Evolutionary conservation across 257 asterid species (phyloP).

Genomic region (Fraxinus americana): DNA sequence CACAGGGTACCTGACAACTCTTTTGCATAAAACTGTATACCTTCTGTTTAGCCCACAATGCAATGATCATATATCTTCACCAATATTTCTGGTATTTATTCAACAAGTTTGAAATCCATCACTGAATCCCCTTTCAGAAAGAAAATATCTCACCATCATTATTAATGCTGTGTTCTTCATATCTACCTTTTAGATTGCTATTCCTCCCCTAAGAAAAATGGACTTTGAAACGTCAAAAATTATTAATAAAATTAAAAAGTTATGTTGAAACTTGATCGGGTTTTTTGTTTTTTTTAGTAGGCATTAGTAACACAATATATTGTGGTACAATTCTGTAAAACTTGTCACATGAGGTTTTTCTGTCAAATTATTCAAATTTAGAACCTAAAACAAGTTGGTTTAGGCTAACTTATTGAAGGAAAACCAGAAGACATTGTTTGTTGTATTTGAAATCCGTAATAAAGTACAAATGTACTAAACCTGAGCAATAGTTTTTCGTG

Average conservation of each 20-base stretch:
- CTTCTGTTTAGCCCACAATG: neutral
- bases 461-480: neutral
- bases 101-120: neutral
- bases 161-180: neutral
- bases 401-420: neutral
- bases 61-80: neutral
- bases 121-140: neutral
- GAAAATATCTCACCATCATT: neutral
- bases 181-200: neutral
- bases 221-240: too few relatives aligned
- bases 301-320: too few relatives aligned
- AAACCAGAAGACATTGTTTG: neutral
- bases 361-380: neutral
- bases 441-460: neutral
- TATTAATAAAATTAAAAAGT: too few relatives aligned
- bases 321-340: too few relatives aligned
- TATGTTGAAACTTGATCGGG: too few relatives aligned
- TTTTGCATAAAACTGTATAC: neutral
- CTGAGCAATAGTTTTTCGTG: neutral
- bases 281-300: too few relatives aligned
- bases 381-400: neutral
- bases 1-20: slow-evolving; percentile 26
- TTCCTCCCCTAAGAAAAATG: neutral
- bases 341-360: neutral
- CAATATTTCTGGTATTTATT: neutral